Percentiles rank a stretch among this genome's conserved stretches.
Evolutionary conservation across 371 early-diverging fungal genomes (phyloP).

Genomic region (Funneliformis caledonium): DNA sequence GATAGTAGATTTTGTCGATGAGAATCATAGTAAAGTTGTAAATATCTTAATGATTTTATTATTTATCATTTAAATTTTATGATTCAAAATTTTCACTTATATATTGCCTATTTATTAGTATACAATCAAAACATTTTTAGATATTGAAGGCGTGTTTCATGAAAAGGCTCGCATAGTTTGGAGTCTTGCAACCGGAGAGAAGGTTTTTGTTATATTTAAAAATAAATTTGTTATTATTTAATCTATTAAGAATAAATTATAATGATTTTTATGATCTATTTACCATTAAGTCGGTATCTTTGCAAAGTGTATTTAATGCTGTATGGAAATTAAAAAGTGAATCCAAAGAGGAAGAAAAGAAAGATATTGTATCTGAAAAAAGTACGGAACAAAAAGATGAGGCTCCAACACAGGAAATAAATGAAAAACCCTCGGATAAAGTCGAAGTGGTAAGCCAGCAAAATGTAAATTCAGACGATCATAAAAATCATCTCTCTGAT

Average conservation of each 20-base stretch:
- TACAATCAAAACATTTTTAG: constrained; percentile 3
- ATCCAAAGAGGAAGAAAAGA: not conserved
- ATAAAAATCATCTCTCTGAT: not conserved
- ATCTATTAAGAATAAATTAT: not conserved
- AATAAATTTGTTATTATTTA: not conserved
- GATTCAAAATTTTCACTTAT: not conserved
- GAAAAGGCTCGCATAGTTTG: not conserved
- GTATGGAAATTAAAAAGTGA: constrained; percentile 1
- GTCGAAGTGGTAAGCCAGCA: not conserved
- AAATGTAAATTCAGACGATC: not conserved
- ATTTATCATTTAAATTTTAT: not conserved
- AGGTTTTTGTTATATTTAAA: constrained; percentile 2
- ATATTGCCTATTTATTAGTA: not conserved
- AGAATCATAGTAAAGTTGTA: not conserved
- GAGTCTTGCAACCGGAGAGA: constrained; percentile 1
- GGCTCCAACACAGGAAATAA: not conserved
- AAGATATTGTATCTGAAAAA: not conserved
- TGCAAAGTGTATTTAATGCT: constrained; percentile 15
- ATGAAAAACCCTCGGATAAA: not conserved
- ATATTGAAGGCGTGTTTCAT: not conserved
- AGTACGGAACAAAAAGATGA: not conserved
- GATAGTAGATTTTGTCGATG: constrained; percentile 14
- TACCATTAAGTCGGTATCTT: not conserved
- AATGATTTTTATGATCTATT: not conserved
- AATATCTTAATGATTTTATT: not conserved